A percentile compares a stretch with the other conserved stretches of the same genome.
phyloP scores from a whole-genome alignment of 176 grass and related monocot species.

The Guadua angustifolia region DNA sequence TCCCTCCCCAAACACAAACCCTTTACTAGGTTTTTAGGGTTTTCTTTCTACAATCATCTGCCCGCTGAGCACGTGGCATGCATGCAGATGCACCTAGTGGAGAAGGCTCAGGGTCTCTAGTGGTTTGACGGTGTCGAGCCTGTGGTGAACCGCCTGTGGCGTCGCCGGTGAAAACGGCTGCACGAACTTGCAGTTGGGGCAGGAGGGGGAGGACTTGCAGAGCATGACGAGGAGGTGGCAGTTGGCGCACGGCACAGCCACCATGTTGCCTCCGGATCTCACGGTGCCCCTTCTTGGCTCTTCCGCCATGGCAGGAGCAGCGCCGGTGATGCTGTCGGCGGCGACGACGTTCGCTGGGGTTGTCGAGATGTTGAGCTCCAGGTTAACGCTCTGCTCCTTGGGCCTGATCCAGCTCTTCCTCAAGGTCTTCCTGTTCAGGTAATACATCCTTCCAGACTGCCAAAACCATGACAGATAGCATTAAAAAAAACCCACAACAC shows the following conservation, averaged over 20 bases:
- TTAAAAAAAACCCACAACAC: conserved; percentile 27
- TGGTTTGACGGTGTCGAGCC: conserved; percentile 51
- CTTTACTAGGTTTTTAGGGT: conserved; percentile 44
- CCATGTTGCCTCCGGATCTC: conserved; percentile 64
- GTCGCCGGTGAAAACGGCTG: conserved; percentile 40
- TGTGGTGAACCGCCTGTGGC: conserved; percentile 32
- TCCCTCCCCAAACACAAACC: conserved; percentile 12
- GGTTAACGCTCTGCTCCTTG: conserved; percentile 71
- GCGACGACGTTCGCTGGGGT: background rate
- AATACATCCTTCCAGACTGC: conserved; percentile 97
- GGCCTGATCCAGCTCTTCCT: conserved; percentile 84
- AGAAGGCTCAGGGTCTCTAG: conserved; percentile 90
- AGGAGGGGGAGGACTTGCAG: conserved; percentile 75
- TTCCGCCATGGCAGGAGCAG: background rate
- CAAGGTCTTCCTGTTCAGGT: conserved; percentile 92
- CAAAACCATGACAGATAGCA: conserved; percentile 17
- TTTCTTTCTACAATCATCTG: conserved; percentile 55
- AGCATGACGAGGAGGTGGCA: conserved; percentile 94
- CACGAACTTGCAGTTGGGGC: conserved; percentile 93
- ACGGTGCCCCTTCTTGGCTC: conserved; percentile 39
- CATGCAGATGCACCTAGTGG: conserved; percentile 49
- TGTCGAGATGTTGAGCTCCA: conserved; percentile 83
- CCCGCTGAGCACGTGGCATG: background rate
- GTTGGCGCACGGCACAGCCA: conserved; percentile 79
- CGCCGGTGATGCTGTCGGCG: background rate